A percentile compares a stretch with the other conserved stretches of the same genome.
These are phyloP conservation scores for Stentor roeselii DNA, from an alignment of 73 alveolate species.

Conservation along the genomic window DNA sequence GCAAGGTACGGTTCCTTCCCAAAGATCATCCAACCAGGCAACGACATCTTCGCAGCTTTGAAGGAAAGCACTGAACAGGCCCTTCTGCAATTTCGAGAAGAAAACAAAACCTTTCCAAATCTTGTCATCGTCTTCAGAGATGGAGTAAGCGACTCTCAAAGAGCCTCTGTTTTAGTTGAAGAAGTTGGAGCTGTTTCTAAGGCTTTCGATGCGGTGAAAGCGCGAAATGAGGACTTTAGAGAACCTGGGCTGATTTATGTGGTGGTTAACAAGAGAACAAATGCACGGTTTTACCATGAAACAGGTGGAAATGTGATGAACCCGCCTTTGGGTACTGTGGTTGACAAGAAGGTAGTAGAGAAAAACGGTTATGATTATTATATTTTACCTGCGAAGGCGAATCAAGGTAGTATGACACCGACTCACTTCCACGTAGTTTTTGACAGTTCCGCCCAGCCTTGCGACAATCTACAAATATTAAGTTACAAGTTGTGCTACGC, in stretches of 20 bases:
- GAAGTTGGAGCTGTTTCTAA: constrained; percentile 53
- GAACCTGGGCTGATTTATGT: constrained; percentile 44
- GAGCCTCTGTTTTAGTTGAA: constrained; percentile 38
- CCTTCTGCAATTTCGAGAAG: constrained; percentile 51
- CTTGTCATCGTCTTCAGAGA: constrained; percentile 63
- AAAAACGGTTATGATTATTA: constrained; percentile 86
- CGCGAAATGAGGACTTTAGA: constrained; percentile 17
- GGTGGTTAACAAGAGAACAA: constrained; percentile 54
- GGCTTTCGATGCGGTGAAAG: constrained; percentile 37
- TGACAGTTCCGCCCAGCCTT: constrained; percentile 60
- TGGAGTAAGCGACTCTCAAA: constrained; percentile 71
- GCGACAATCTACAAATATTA: no score
- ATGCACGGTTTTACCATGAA: constrained; percentile 58
- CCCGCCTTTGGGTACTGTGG: constrained; percentile 87
- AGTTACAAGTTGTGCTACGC: constrained; percentile 48
- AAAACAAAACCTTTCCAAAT: constrained; percentile 49
- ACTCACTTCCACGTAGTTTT: constrained; percentile 81
- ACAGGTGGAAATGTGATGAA: constrained; percentile 40
- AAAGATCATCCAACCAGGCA: no score
- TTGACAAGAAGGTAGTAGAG: constrained; percentile 74
- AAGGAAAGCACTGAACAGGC: constrained; percentile 47
- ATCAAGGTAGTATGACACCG: constrained; percentile 90
- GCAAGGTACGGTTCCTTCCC: no score
- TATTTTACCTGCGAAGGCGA: constrained; percentile 84
- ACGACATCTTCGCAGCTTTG: no score